A percentile compares a stretch with the other conserved stretches of the same genome.
Evolutionary conservation across 768 basidiomycete species (phyloP).

Genomic region (Lactarius pseudohatsudake): DNA sequence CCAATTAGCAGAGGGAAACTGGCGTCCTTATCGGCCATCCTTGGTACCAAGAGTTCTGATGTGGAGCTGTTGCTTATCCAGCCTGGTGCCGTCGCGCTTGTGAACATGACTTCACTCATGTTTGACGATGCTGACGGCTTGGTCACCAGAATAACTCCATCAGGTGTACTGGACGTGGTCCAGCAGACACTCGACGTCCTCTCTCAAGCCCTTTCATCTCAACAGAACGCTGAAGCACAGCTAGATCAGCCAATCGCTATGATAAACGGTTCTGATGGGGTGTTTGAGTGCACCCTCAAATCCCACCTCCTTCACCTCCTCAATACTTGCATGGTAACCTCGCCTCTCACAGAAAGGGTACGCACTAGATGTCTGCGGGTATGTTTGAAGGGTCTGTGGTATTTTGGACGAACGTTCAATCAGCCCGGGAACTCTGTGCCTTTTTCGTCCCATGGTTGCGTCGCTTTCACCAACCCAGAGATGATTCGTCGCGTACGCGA

Average conservation of each 20-base stretch:
- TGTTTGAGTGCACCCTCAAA: not conserved
- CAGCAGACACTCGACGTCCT: constrained; percentile 5
- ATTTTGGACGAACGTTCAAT: not conserved
- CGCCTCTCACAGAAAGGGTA: not conserved
- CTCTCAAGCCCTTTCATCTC: not conserved
- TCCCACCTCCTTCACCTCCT: not conserved
- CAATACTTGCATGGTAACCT: not conserved
- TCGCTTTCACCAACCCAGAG: too few species aligned
- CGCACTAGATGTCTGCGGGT: not conserved
- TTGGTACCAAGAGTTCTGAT: not conserved
- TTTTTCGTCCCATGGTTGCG: too few species aligned
- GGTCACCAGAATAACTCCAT: not conserved
- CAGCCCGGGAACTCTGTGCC: not conserved
- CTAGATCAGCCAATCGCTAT: not conserved
- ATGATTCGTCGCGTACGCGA: too few species aligned
- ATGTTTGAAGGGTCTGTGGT: not conserved
- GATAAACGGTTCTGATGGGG: not conserved
- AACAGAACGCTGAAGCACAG: not conserved
- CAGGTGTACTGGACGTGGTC: constrained; percentile 5
- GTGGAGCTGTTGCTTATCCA: constrained; percentile 2
- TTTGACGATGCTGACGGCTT: not conserved
- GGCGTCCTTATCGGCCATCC: not conserved
- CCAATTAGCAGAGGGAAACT: not conserved
- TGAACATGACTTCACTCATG: not conserved
- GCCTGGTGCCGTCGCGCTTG: constrained; percentile 4